phyloP scores from a whole-genome alignment of 176 grass and related monocot species.

The Oryza glumipatula region DNA sequence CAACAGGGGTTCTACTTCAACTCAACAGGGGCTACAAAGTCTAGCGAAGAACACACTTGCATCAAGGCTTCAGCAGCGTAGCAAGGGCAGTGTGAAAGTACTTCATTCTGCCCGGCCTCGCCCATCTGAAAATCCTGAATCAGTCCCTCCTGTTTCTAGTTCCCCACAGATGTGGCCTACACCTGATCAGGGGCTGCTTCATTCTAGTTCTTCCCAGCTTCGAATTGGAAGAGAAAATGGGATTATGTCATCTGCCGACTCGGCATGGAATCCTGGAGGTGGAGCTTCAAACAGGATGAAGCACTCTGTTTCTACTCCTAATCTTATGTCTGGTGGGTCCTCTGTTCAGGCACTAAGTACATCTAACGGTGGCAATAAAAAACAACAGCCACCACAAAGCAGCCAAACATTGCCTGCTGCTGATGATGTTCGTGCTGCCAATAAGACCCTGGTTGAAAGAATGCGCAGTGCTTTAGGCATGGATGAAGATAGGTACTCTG shows the following conservation, averaged over 20 bases:
- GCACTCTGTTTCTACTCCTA: conserved; percentile 68
- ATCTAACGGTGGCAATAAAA: conserved; percentile 42
- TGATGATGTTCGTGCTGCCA: conserved; percentile 62
- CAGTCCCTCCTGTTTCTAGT: conserved; percentile 38
- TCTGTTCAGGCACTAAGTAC: conserved; percentile 53
- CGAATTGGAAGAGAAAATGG: conserved; percentile 48
- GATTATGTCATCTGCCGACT: conserved; percentile 33
- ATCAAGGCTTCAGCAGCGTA: conserved; percentile 71
- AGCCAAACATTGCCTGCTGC: conserved; percentile 41
- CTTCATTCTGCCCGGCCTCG: conserved; percentile 58
- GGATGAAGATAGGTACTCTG: conserved; percentile 72
- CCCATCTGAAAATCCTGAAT: conserved; percentile 48
- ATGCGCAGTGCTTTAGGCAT: conserved; percentile 71
- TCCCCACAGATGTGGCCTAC: conserved; percentile 47
- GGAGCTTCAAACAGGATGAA: conserved; percentile 57
- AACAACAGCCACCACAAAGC: conserved; percentile 14
- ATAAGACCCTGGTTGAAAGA: conserved; percentile 76
- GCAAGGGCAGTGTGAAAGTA: conserved; percentile 56
- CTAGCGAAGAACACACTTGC: conserved; percentile 77
- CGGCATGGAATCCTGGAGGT: conserved; percentile 45
- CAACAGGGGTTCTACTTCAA: conserved; percentile 52
- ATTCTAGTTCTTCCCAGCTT: conserved; percentile 48
- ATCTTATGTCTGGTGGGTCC: conserved; percentile 42
- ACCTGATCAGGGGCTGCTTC: conserved; percentile 44
- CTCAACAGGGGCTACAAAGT: conserved; percentile 60